Base-by-base conservation (phyloP, 2,329 filamentous ascomycete genomes). In the Fusarium sp. region DNA sequence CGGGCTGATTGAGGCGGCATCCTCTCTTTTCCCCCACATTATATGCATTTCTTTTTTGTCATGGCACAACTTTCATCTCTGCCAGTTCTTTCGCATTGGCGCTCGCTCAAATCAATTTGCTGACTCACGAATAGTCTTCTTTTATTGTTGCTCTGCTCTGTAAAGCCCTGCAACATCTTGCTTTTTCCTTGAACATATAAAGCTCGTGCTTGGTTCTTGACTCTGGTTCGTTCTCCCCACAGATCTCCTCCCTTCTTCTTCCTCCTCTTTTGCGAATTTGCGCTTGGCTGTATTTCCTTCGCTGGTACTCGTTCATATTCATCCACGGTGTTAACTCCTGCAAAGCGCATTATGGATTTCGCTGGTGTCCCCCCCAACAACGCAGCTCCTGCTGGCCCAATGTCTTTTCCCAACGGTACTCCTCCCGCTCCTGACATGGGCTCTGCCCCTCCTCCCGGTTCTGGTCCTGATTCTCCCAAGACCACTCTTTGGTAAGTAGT, bases 401-500 rank as follows among this genome's bases (percentile, higher is more conserved):
- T 83, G 81, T 71, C 79, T 62, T 84, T 80, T 69, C 72, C 79
- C 32, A 84, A 84, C 78, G 82, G 82, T 69, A 84, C 82, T 28
- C 82, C 82, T 58, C 82, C 82, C 58, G 81, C 81, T 42, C 76
- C 78, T 59, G 82, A 83, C 56, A 82, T 83, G 81, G 79, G 78
- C 32, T 77, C 77, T 43, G 77, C 81, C 33, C 79, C 82, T 46
- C 78, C 81, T 46, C 72, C 80, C 44, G 81, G 79, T 49, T 69
- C 77, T 71, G 76, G 80, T 40, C 82, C 80, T 56, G 88, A 90
- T 67, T 81, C 86, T 56, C 85, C 87, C 64, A 90, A 90, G 83
- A 90, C 83, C n/a, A 86, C 88, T 52, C 85, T 90, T 5, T 90
- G 88, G 88, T 89, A 82, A 73, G 85, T 66, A 28, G 15, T 10